These are phyloP conservation scores for Flaveria trinervia DNA, from an alignment of 129 eudicot genomes.

Conservation along the genomic window DNA sequence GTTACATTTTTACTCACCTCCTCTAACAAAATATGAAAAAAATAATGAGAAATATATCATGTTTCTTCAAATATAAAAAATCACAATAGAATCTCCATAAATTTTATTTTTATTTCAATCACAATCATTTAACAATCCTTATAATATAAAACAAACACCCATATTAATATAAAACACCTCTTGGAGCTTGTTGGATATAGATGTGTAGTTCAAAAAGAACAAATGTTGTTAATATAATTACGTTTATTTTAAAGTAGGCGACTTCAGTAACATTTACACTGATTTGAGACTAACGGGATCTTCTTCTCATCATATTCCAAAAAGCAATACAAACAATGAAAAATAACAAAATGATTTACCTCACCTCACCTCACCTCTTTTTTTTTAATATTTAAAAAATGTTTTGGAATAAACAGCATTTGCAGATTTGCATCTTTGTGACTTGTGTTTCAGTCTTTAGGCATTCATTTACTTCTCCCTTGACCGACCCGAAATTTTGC, in stretches of 20 bases:
- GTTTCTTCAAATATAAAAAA: too few relatives aligned
- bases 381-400: conserved; percentile 9
- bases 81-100: too few relatives aligned
- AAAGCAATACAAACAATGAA: conserved; percentile 29
- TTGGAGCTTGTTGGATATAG: too few relatives aligned
- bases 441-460: neutral
- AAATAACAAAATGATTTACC: conserved; percentile 32
- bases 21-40: too few relatives aligned
- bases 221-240: conserved; percentile 9
- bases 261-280: conserved; percentile 32
- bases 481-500: conserved; percentile 28
- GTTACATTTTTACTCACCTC: too few relatives aligned
- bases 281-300: conserved; percentile 24
- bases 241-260: conserved; percentile 17
- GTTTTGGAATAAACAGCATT: neutral
- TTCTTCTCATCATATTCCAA: conserved; percentile 32
- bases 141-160: too few relatives aligned
- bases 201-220: neutral
- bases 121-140: too few relatives aligned
- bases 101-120: too few relatives aligned
- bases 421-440: neutral
- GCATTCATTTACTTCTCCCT: conserved; percentile 31
- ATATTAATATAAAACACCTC: too few relatives aligned
- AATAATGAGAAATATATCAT: too few relatives aligned
- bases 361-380: conserved; percentile 21